A percentile compares a stretch with the other conserved stretches of the same genome.
Conservation (phyloP, 306 rosid species). For the Lathyrus tuberosus region DNA sequence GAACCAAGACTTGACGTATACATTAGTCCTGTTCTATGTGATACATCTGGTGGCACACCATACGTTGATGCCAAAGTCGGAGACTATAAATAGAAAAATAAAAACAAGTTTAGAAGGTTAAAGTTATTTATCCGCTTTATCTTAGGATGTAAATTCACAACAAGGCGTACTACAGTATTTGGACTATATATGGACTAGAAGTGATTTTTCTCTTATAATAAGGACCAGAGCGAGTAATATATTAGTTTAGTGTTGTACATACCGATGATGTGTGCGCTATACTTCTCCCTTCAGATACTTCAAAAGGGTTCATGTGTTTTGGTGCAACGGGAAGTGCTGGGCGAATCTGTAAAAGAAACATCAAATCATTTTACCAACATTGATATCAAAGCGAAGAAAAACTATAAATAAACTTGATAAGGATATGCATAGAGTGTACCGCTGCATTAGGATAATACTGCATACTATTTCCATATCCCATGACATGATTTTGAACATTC, state of each 20-base stretch:
- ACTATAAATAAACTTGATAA: background rate
- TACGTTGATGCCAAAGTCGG: slow-evolving; percentile 50
- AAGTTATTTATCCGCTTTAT: background rate
- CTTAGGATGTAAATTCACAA: too few relatives aligned
- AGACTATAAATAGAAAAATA: slow-evolving; percentile 46
- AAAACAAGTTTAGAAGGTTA: slow-evolving; percentile 25
- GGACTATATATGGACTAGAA: too few relatives aligned
- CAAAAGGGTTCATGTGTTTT: slow-evolving; percentile 69
- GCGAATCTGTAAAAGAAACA: slow-evolving; percentile 54
- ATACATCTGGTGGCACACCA: slow-evolving; percentile 39
- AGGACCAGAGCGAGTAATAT: background rate
- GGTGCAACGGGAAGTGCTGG: slow-evolving; percentile 47
- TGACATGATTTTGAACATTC: slow-evolving; percentile 52
- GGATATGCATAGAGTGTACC: slow-evolving; percentile 42
- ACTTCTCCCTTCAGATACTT: slow-evolving; percentile 46
- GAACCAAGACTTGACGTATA: slow-evolving; percentile 52
- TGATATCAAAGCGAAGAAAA: background rate
- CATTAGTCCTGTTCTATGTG: slow-evolving; percentile 45
- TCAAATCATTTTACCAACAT: background rate
- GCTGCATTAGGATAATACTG: slow-evolving; percentile 58
- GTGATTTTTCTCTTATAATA: background rate
- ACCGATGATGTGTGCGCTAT: slow-evolving; percentile 50
- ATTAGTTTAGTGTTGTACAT: slow-evolving; percentile 42
- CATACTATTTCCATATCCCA: slow-evolving; percentile 60
- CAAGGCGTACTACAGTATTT: too few relatives aligned